Conservation (phyloP, 768 basidiomycete genomes). For the Cystoderma amianthinum region DNA sequence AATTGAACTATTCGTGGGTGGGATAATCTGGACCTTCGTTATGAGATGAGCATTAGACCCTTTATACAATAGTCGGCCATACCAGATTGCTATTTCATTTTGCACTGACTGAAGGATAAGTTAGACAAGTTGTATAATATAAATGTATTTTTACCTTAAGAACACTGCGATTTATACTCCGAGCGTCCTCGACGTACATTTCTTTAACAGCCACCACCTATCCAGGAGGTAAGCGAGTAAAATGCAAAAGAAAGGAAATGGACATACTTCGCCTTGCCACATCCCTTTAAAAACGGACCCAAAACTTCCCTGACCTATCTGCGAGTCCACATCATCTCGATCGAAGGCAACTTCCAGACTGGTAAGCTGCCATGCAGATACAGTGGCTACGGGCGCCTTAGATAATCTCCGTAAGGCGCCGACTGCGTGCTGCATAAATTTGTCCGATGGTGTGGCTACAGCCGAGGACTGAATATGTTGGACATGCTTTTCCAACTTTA, state of each 20-base stretch:
- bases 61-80: no score
- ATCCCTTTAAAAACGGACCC: not conserved
- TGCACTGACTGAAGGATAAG: not conserved
- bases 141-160: not conserved
- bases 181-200: not conserved
- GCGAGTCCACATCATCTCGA: not conserved
- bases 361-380: not conserved
- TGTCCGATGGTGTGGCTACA: not conserved
- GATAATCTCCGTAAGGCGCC: not conserved
- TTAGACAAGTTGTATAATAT: not conserved
- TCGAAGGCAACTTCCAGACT: not conserved
- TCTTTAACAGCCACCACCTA: not conserved
- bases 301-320: not conserved
- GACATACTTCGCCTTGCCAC: not conserved
- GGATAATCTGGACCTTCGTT: not conserved
- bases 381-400: not conserved
- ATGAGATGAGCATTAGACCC: no score
- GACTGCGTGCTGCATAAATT: not conserved
- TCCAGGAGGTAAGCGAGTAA: no score
- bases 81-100: slow-evolving; percentile 2
- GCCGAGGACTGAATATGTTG: not conserved
- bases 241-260: not conserved
- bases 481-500: not conserved
- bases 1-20: slow-evolving; percentile 2
- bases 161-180: not conserved